phyloP scores from a whole-genome alignment of 345 rosid species.

The Populus pruinosa region DNA sequence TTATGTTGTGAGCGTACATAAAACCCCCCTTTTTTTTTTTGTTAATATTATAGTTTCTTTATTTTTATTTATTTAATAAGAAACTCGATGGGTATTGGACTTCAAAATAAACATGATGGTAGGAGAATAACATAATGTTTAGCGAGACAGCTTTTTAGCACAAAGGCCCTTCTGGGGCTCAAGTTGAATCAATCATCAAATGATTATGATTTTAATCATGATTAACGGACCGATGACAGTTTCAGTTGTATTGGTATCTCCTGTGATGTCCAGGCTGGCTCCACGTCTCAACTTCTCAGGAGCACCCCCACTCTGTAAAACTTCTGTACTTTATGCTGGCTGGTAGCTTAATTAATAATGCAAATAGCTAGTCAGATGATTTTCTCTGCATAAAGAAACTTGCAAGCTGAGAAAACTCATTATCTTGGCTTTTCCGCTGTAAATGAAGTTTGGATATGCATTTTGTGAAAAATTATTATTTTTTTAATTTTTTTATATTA shows the following conservation, averaged over 20 bases:
- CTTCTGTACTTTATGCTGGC: background rate
- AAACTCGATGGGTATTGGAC: background rate
- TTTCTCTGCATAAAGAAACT: background rate
- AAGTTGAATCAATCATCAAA: slow-evolving; percentile 17
- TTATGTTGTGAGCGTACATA: too few species aligned
- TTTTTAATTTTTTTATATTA: too few species aligned
- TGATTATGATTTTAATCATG: slow-evolving; percentile 11
- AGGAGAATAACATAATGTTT: background rate
- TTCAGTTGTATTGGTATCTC: background rate
- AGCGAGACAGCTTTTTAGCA: background rate
- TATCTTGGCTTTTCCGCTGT: background rate
- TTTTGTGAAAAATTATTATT: too few species aligned
- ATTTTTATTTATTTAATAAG: background rate
- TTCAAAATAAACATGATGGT: background rate
- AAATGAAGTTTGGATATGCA: background rate
- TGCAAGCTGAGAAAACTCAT: background rate
- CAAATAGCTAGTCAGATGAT: background rate
- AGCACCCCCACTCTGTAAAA: too few species aligned
- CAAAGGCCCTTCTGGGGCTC: background rate
- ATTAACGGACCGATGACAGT: background rate
- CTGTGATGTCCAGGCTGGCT: slow-evolving; percentile 9
- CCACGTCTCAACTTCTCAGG: background rate
- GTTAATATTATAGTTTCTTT: too few species aligned
- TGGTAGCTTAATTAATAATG: too few species aligned
- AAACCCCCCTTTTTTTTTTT: too few species aligned